These are phyloP conservation scores for Paspalum notatum DNA, from an alignment of 176 grass and related monocot species.

Conservation along the genomic window DNA sequence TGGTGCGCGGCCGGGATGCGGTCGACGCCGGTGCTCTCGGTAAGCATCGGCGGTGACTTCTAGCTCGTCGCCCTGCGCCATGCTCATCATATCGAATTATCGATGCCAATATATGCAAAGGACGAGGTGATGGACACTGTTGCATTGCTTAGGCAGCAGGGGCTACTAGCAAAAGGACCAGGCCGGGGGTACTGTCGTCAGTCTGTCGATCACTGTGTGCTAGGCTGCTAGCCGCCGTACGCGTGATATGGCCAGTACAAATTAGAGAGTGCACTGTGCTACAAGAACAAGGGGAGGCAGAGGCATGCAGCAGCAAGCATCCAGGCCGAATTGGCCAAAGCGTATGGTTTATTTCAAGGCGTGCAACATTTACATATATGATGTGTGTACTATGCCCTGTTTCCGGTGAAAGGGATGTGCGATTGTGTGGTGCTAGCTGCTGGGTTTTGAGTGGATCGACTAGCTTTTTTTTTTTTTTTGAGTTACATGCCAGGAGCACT, in stretches of 20 bases:
- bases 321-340: constrained; percentile 23
- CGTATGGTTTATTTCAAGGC: constrained; percentile 30
- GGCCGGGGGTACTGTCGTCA: no score
- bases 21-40: not conserved
- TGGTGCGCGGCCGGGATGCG: not conserved
- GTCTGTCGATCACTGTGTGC: not conserved
- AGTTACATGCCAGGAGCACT: no score
- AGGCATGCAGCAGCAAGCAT: not conserved
- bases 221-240: not conserved
- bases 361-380: constrained; percentile 19
- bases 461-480: no score
- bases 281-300: constrained; percentile 32
- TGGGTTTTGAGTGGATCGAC: constrained; percentile 25
- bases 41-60: constrained; percentile 37
- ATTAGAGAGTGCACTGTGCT: constrained; percentile 19
- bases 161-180: no score
- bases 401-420: constrained; percentile 25
- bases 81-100: not conserved
- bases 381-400: not conserved
- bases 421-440: not conserved
- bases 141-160: no score
- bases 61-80: not conserved
- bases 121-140: not conserved
- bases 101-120: not conserved
- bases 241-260: not conserved